These are phyloP conservation scores for Botrytis sinoallii DNA, from an alignment of 2,329 filamentous ascomycete species.

Conservation along the genomic window DNA sequence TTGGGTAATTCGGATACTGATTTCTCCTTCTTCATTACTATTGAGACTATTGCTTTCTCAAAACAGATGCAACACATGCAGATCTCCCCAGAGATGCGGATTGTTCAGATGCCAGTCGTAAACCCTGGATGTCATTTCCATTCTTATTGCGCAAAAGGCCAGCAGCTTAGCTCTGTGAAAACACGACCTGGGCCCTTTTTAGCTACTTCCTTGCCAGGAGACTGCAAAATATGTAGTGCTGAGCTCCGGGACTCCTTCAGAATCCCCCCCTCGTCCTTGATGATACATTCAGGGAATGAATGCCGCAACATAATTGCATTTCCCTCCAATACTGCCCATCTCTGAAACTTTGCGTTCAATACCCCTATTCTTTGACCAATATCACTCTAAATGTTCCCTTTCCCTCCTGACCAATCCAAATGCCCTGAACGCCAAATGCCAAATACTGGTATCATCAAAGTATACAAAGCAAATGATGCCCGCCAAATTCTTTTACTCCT, in stretches of 20 bases:
- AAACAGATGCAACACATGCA: not conserved
- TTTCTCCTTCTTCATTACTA: not conserved
- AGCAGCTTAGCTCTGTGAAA: not conserved
- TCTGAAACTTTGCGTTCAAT: not conserved
- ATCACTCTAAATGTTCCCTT: not conserved
- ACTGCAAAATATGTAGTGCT: not conserved
- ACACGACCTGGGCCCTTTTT: too few species aligned
- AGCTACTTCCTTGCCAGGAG: not conserved
- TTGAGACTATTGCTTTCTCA: not conserved
- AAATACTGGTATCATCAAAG: constrained; percentile 30
- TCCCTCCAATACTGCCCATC: not conserved
- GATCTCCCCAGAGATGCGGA: not conserved
- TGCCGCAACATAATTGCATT: not conserved
- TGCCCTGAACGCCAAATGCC: constrained; percentile 21
- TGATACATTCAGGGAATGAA: not conserved
- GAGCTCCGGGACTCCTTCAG: not conserved
- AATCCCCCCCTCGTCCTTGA: not conserved
- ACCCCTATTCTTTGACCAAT: not conserved
- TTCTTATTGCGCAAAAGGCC: not conserved
- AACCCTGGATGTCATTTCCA: too few species aligned
- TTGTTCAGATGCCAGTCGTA: not conserved
- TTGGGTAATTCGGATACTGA: not conserved
- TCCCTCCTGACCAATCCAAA: not conserved
- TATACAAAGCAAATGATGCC: not conserved
- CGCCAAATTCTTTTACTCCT: not conserved